Conservation (phyloP, 2,329 filamentous ascomycete species). For the Diatrype stigma region DNA sequence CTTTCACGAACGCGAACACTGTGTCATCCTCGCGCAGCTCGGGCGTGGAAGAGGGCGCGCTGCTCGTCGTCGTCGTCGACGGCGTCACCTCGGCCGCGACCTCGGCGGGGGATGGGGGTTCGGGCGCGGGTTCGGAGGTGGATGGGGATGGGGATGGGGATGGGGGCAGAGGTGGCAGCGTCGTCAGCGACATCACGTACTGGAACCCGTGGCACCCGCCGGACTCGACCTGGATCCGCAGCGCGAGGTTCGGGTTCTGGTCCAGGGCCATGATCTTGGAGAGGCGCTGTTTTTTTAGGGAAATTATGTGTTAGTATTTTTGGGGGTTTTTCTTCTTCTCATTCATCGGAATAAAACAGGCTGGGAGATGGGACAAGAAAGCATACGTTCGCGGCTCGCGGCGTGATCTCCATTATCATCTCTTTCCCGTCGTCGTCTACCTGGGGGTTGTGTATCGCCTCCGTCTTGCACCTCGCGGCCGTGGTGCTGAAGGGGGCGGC, state of each 20-base stretch:
- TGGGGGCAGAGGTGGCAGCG: slow-evolving; percentile 41
- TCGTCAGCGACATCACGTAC: slow-evolving; percentile 85
- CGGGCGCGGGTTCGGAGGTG: slow-evolving; percentile 6
- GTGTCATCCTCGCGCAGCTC: slow-evolving; percentile 70
- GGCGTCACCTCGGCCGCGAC: slow-evolving; percentile 16
- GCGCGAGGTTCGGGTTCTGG: slow-evolving; percentile 71
- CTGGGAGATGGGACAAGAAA: neutral
- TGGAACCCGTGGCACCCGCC: slow-evolving; percentile 98
- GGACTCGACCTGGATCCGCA: slow-evolving; percentile 89
- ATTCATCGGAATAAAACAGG: too few relatives aligned
- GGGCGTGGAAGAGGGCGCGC: slow-evolving; percentile 10
- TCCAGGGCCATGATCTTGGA: slow-evolving; percentile 71
- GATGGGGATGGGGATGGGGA: slow-evolving; percentile 7
- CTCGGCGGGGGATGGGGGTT: slow-evolving; percentile 2
- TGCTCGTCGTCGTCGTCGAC: slow-evolving; percentile 27
- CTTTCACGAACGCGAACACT: slow-evolving; percentile 68
- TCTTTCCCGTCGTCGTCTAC: slow-evolving; percentile 79
- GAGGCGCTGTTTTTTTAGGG: slow-evolving; percentile 52
- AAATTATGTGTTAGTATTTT: neutral
- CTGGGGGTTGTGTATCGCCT: slow-evolving; percentile 64
- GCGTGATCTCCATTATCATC: slow-evolving; percentile 78
- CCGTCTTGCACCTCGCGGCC: slow-evolving; percentile 35
- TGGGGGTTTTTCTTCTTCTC: too few relatives aligned
- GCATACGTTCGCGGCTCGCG: slow-evolving; percentile 69
- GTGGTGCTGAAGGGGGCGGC: slow-evolving; percentile 34